Evolutionary conservation across 2,329 filamentous ascomycete species (phyloP).

Genomic region (Paecilomyces dactylethromorphus): DNA sequence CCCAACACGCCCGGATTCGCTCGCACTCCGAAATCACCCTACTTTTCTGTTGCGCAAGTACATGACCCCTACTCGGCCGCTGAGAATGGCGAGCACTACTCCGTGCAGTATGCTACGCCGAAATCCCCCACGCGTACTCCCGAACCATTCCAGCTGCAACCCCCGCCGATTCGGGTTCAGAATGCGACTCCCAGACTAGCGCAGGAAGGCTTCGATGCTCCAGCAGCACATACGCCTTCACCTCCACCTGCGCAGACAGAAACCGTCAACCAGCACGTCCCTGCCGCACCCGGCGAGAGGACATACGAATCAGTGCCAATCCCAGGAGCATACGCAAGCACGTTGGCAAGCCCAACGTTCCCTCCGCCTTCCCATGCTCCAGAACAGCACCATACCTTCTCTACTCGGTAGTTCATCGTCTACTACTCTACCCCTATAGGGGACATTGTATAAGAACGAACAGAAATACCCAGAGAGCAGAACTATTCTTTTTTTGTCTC

Average conservation of each 20-base stretch:
- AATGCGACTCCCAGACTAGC: conserved; percentile 65
- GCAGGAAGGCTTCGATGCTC: conserved; percentile 56
- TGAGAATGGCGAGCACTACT: conserved; percentile 44
- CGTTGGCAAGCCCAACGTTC: conserved; percentile 38
- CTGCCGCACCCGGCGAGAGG: conserved; percentile 70
- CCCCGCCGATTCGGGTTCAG: conserved; percentile 73
- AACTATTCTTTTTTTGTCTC: background rate
- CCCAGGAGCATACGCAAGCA: conserved; percentile 68
- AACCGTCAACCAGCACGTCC: conserved; percentile 57
- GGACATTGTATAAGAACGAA: background rate
- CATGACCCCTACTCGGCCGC: conserved; percentile 42
- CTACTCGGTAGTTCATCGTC: background rate
- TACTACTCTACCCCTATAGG: too few species aligned
- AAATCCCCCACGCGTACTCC: conserved; percentile 53
- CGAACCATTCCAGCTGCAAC: conserved; percentile 74
- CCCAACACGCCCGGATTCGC: conserved; percentile 91
- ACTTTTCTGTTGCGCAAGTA: conserved; percentile 28
- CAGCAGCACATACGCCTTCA: conserved; percentile 5
- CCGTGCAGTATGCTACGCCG: conserved; percentile 52
- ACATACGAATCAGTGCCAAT: conserved; percentile 83
- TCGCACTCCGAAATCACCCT: conserved; percentile 54
- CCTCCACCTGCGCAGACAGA: conserved; percentile 26
- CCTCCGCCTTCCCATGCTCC: conserved; percentile 12
- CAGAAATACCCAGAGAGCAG: background rate
- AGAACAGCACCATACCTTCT: background rate